Percentiles rank a stretch among this genome's conserved stretches.
Evolutionary conservation across 2,329 filamentous ascomycete species (phyloP).

Genomic region (Penicillium janthinellum): DNA sequence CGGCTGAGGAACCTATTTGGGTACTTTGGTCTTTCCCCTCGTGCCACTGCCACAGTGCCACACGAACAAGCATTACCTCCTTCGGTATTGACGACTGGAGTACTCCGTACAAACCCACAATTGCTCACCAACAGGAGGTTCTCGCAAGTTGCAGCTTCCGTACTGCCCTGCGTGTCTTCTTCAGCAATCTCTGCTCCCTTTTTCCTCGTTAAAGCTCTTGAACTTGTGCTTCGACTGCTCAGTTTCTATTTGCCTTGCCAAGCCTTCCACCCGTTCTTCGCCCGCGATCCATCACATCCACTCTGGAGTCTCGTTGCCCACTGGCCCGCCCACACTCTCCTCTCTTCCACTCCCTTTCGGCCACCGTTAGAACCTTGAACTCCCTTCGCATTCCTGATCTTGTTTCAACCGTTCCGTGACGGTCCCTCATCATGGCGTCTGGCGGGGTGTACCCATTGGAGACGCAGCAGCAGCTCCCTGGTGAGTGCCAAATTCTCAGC

Average conservation of each 20-base stretch:
- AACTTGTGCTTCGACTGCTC: too few relatives aligned
- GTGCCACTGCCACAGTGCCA: not conserved
- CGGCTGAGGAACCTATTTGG: not conserved
- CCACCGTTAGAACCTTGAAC: not conserved
- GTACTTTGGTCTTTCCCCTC: not conserved
- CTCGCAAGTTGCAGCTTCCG: too few relatives aligned
- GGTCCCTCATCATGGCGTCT: conserved; percentile 27
- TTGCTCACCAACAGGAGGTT: too few relatives aligned
- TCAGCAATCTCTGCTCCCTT: not conserved
- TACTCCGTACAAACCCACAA: not conserved
- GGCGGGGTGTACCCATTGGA: conserved; percentile 34
- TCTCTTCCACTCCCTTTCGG: not conserved
- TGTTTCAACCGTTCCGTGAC: not conserved
- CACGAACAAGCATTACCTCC: too few relatives aligned
- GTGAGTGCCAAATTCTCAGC: conserved; percentile 16
- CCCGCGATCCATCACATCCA: conserved; percentile 12
- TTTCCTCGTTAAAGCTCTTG: not conserved
- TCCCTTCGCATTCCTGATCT: conserved; percentile 4
- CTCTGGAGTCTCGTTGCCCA: not conserved
- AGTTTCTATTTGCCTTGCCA: not conserved
- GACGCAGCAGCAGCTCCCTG: conserved; percentile 21
- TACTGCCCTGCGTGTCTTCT: not conserved
- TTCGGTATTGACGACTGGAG: not conserved
- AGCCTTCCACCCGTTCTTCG: not conserved
- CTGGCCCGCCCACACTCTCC: conserved; percentile 1